Conservation (phyloP, 2,329 filamentous ascomycete genomes). For the Arthrobotrys pseudoclavata region DNA sequence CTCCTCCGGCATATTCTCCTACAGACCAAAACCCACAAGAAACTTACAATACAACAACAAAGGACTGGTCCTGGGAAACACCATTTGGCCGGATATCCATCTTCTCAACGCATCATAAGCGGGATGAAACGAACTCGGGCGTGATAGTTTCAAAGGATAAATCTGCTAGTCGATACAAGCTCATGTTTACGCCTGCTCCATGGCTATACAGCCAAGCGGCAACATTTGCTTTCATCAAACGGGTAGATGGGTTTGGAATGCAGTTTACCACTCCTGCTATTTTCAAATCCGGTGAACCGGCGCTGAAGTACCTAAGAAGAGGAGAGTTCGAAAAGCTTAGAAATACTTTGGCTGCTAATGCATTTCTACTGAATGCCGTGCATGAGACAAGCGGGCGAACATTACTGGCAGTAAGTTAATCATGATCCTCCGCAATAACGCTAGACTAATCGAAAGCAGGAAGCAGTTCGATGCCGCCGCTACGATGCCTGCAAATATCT, state of each 20-base stretch:
- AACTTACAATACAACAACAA: constrained; percentile 43
- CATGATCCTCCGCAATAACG: background rate
- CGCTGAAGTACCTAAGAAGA: constrained; percentile 40
- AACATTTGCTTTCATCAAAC: constrained; percentile 51
- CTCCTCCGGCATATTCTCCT: constrained; percentile 45
- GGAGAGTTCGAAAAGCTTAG: constrained; percentile 46
- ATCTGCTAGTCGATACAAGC: constrained; percentile 51
- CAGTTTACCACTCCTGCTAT: constrained; percentile 54
- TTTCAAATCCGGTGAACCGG: constrained; percentile 53
- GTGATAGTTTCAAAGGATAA: constrained; percentile 37
- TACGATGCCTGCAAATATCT: constrained; percentile 49
- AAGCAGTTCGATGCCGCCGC: constrained; percentile 54
- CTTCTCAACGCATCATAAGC: constrained; percentile 45
- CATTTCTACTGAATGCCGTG: constrained; percentile 50
- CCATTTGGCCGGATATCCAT: constrained; percentile 57
- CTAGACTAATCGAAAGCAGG: constrained; percentile 27
- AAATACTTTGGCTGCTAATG: constrained; percentile 37
- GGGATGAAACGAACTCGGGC: constrained; percentile 13
- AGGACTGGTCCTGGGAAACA: constrained; percentile 53
- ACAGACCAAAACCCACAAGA: background rate
- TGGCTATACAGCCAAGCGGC: constrained; percentile 53
- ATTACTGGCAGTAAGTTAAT: constrained; percentile 34
- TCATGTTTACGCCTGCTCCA: constrained; percentile 53
- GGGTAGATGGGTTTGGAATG: constrained; percentile 52
- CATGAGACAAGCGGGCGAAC: constrained; percentile 50